A percentile compares a stretch with the other conserved stretches of the same genome.
These are phyloP conservation scores for Komagataella pastoris DNA, from an alignment of 805 yeast species.

Conservation along the genomic window DNA sequence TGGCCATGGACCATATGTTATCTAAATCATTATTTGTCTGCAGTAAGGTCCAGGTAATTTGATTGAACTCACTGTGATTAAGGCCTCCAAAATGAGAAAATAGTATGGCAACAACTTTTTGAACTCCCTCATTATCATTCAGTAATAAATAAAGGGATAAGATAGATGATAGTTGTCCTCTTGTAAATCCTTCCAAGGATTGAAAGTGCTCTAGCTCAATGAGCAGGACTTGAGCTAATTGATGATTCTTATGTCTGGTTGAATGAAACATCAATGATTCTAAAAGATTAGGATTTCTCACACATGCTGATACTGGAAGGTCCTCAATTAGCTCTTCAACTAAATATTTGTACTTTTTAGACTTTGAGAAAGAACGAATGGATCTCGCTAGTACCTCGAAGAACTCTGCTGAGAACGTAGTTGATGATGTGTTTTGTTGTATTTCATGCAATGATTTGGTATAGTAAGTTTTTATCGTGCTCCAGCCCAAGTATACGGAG, in stretches of 20 bases:
- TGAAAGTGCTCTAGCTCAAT: conserved; percentile 4
- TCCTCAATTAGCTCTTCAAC: conserved; percentile 13
- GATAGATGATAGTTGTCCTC: conserved; percentile 17
- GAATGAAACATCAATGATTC: conserved; percentile 16
- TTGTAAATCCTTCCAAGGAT: conserved; percentile 12
- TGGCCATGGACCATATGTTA: conserved; percentile 16
- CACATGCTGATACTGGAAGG: conserved; percentile 20
- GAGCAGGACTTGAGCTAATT: conserved; percentile 12
- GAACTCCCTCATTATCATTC: conserved; percentile 14
- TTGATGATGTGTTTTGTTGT: not conserved
- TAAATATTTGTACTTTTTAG: conserved; percentile 12
- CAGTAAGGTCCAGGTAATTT: conserved; percentile 14
- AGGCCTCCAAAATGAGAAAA: conserved; percentile 13
- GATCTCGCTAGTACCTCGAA: conserved; percentile 9
- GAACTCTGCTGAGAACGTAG: conserved; percentile 2
- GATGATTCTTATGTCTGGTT: conserved; percentile 11
- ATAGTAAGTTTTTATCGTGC: not conserved
- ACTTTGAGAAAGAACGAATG: conserved; percentile 15
- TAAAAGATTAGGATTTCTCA: conserved; percentile 19
- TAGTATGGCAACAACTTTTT: conserved; percentile 13
- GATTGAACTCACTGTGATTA: conserved; percentile 16
- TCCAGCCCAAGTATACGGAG: not conserved
- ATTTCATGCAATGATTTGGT: not conserved
- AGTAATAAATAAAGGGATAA: conserved; percentile 13
- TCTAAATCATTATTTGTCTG: conserved; percentile 2